phyloP scores from a whole-genome alignment of 805 yeast genomes.

The Nakazawaea siamensis region DNA sequence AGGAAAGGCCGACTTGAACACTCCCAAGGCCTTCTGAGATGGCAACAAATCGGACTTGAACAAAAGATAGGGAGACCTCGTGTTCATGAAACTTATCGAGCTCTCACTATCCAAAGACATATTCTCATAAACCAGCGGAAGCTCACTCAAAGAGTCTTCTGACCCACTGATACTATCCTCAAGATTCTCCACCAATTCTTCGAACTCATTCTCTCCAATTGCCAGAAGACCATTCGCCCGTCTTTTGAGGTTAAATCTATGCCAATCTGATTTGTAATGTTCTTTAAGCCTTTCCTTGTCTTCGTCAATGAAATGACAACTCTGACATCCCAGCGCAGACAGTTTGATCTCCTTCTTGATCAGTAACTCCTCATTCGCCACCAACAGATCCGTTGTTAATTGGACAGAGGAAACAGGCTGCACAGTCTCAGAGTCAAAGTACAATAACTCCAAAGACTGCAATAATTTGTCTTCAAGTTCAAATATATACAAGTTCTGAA shows the following conservation, averaged over 20 bases:
- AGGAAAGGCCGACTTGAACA: constrained; percentile 57
- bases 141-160: constrained; percentile 15
- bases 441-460: constrained; percentile 40
- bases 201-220: constrained; percentile 51
- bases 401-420: constrained; percentile 20
- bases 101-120: constrained; percentile 16
- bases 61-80: constrained; percentile 61
- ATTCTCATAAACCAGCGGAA: constrained; percentile 5
- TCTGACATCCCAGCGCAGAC: constrained; percentile 13
- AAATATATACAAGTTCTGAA: constrained; percentile 39
- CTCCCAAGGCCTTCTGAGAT: constrained; percentile 45
- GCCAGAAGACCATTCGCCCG: constrained; percentile 33
- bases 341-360: constrained; percentile 5
- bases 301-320: constrained; percentile 18
- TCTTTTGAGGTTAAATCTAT: constrained; percentile 53
- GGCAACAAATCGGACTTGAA: constrained; percentile 43
- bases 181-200: constrained; percentile 38
- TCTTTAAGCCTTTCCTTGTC: constrained; percentile 17
- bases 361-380: constrained; percentile 2
- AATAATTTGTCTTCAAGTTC: constrained; percentile 31
- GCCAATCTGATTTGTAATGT: constrained; percentile 53
- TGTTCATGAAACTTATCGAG: constrained; percentile 45
- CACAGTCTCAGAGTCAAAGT: constrained; percentile 44
- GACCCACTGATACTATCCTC: constrained; percentile 57
- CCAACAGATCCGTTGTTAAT: constrained; percentile 13